A percentile compares a stretch with the other conserved stretches of the same genome.
Conservation (phyloP, 805 yeast genomes). For the Komagataella populi region DNA sequence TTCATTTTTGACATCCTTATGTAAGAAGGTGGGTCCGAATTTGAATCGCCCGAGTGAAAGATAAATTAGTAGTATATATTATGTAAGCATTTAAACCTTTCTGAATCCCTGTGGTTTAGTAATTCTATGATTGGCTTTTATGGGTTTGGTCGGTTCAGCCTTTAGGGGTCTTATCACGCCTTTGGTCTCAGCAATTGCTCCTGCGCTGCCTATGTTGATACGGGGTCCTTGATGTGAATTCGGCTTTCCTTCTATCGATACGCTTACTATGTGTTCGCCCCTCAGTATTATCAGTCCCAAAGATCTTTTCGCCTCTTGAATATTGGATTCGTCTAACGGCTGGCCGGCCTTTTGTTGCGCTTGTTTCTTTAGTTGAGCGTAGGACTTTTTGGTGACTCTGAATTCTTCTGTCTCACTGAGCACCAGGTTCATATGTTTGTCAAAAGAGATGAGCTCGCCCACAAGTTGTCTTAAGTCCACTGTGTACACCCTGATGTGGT, state of each 20-base stretch:
- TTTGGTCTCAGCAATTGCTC: conserved; percentile 14
- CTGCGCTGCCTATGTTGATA: conserved; percentile 6
- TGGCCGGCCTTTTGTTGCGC: conserved; percentile 10
- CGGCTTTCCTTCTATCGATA: conserved; percentile 54
- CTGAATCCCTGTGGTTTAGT: conserved; percentile 1
- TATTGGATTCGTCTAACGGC: conserved; percentile 19
- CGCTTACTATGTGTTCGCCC: conserved; percentile 76
- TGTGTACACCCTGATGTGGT: conserved; percentile 59
- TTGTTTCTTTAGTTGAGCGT: conserved; percentile 18
- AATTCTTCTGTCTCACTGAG: conserved; percentile 76
- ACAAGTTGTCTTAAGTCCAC: conserved; percentile 66
- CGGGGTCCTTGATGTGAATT: conserved; percentile 16
- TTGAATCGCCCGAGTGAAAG: too few relatives aligned
- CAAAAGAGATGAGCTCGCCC: conserved; percentile 81
- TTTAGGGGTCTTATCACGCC: conserved; percentile 16
- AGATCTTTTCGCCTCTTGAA: conserved; percentile 55
- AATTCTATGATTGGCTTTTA: conserved; percentile 1
- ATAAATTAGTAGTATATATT: too few relatives aligned
- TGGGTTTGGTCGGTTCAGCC: conserved; percentile 1
- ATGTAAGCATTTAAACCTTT: background rate
- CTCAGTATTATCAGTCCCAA: conserved; percentile 75
- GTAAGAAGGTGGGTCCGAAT: background rate
- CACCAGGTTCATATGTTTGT: conserved; percentile 79
- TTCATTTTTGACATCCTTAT: background rate
- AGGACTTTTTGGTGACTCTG: conserved; percentile 54